Evolutionary conservation across 106 monocot genomes (phyloP).

Genomic region (Dioscorea alata): DNA sequence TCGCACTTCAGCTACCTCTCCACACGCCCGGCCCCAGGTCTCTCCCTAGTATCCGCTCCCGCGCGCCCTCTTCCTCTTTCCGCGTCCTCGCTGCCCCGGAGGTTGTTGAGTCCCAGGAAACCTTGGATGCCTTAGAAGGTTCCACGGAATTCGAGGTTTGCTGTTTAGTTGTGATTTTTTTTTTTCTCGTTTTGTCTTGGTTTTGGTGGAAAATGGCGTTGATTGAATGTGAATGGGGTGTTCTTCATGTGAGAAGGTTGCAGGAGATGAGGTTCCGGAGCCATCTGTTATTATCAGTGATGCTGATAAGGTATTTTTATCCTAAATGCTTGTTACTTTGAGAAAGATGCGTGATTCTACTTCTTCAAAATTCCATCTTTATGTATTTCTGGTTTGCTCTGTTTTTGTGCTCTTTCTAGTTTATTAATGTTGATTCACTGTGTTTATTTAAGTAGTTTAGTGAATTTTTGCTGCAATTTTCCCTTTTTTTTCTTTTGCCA

Average conservation of each 20-base stretch:
- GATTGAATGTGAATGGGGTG: too few relatives aligned
- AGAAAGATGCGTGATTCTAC: too few relatives aligned
- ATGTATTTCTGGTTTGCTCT: background rate
- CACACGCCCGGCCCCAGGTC: background rate
- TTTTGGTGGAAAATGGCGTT: background rate
- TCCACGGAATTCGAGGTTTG: constrained; percentile 4
- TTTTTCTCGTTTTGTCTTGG: background rate
- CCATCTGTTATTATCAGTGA: constrained; percentile 1
- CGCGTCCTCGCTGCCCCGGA: constrained; percentile 2
- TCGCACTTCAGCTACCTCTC: background rate
- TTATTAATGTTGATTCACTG: background rate
- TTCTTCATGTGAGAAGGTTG: too few relatives aligned
- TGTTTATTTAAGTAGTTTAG: too few relatives aligned
- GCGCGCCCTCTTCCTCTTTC: background rate
- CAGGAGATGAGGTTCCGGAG: background rate
- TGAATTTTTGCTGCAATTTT: too few relatives aligned
- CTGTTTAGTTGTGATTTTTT: background rate
- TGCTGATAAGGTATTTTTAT: constrained; percentile 8
- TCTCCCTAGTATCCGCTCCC: background rate
- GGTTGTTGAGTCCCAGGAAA: constrained; percentile 2
- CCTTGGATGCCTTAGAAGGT: background rate
- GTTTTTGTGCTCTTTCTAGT: background rate
- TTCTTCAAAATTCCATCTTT: background rate
- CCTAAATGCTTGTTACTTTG: too few relatives aligned
- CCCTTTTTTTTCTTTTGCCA: too few relatives aligned